A percentile compares a stretch with the other conserved stretches of the same genome.
phyloP scores from a whole-genome alignment of 805 yeast genomes.

The Pichia exigua region DNA sequence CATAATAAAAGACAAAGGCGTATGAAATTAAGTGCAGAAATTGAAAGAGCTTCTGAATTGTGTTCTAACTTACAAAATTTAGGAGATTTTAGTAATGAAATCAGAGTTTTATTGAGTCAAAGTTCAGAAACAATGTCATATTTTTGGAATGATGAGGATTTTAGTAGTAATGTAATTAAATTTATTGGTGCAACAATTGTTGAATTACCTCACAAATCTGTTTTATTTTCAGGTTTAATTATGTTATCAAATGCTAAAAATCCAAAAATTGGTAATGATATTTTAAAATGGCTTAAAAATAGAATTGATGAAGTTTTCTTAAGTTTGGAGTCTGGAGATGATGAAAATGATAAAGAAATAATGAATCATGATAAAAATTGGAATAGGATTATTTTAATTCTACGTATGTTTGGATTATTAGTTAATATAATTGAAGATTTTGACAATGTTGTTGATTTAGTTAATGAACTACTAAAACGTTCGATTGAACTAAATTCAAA shows the following conservation, averaged over 20 bases:
- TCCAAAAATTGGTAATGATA: constrained; percentile 57
- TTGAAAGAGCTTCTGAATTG: constrained; percentile 37
- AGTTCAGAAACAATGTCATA: constrained; percentile 49
- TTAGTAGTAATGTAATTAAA: constrained; percentile 50
- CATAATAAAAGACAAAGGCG: constrained; percentile 8
- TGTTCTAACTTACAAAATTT: constrained; percentile 38
- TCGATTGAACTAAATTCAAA: constrained; percentile 50
- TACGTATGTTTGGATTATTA: constrained; percentile 64
- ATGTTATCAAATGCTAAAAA: constrained; percentile 58
- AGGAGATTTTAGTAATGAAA: constrained; percentile 39
- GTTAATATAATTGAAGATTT: constrained; percentile 47
- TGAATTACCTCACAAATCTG: constrained; percentile 90
- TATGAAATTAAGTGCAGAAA: constrained; percentile 8
- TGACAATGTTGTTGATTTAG: constrained; percentile 34
- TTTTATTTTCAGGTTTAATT: constrained; percentile 60
- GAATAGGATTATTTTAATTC: constrained; percentile 60
- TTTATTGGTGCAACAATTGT: constrained; percentile 61
- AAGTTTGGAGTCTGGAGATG: constrained; percentile 7
- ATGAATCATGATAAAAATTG: constrained; percentile 29
- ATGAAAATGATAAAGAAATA: constrained; percentile 8
- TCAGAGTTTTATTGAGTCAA: constrained; percentile 36
- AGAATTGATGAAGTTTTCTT: constrained; percentile 48
- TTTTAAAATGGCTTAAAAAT: constrained; percentile 61
- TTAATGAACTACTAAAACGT: constrained; percentile 44
- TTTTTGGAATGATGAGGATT: constrained; percentile 42